Percentiles rank a stretch among this genome's conserved stretches.
phyloP scores from a whole-genome alignment of 2,329 filamentous ascomycete species.

The Aspergillus sp. region DNA sequence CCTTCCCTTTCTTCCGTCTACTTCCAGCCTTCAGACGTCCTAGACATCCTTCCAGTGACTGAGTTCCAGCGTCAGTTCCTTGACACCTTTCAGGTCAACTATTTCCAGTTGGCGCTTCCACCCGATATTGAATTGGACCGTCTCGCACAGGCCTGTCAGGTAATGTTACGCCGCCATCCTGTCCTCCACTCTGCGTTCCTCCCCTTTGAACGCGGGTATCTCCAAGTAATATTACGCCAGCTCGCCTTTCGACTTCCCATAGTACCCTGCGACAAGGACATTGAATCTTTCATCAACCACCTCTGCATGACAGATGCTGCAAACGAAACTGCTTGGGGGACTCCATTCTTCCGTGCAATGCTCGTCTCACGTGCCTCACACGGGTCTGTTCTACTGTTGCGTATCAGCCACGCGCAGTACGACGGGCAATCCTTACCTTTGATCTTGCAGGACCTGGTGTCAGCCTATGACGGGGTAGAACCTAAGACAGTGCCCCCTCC shows the following conservation, averaged over 20 bases:
- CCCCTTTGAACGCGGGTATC: neutral
- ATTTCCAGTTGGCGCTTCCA: neutral
- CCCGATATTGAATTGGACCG: neutral
- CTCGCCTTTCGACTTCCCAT: neutral
- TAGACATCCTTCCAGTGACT: neutral
- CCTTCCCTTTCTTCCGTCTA: neutral
- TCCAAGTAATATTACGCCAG: neutral
- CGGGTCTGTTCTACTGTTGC: neutral
- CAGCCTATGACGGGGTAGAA: neutral
- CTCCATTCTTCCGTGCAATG: neutral
- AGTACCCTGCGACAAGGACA: neutral
- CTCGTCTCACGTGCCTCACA: neutral
- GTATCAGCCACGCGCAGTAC: neutral
- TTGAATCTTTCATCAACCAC: neutral
- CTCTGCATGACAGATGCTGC: neutral
- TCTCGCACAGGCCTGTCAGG: neutral
- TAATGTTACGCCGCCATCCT: neutral
- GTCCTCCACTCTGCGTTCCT: neutral
- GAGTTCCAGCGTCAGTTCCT: neutral
- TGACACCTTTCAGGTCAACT: neutral
- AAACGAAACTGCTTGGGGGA: neutral
- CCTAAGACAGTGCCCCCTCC: neutral
- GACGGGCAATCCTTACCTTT: neutral
- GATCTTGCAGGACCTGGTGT: neutral
- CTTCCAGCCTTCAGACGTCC: neutral